Conservation (phyloP, 306 rosid species). For the Cajanus cajan region DNA sequence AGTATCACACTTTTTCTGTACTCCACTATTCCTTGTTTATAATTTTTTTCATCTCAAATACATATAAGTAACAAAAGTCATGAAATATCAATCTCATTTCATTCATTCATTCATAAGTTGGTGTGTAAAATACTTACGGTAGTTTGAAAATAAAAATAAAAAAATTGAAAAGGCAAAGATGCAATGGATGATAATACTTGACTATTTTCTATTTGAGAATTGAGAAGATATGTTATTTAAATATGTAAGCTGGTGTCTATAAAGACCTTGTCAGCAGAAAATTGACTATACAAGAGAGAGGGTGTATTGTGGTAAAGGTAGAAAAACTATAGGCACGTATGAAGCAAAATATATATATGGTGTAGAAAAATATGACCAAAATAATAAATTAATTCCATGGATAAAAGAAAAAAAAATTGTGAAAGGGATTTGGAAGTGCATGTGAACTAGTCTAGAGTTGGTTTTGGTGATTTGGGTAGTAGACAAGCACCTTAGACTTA, state of each 20-base stretch:
- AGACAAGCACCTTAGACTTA: conserved; percentile 33
- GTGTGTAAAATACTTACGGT: not conserved
- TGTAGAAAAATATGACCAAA: not conserved
- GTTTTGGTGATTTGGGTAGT: conserved; percentile 27
- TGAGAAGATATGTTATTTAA: not conserved
- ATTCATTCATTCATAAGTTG: not conserved
- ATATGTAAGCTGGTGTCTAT: not conserved
- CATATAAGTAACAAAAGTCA: too few species aligned
- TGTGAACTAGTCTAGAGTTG: not conserved
- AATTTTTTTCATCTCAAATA: too few species aligned
- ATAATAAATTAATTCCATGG: not conserved
- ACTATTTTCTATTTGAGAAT: not conserved
- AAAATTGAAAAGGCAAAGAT: not conserved
- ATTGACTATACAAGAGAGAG: too few species aligned
- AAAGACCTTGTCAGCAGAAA: not conserved
- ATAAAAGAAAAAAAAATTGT: conserved; percentile 6
- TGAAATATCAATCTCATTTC: not conserved
- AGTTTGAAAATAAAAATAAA: not conserved
- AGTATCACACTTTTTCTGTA: too few species aligned
- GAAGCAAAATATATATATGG: not conserved
- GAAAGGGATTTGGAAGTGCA: not conserved
- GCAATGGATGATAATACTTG: not conserved
- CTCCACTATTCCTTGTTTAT: too few species aligned
- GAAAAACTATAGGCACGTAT: not conserved
- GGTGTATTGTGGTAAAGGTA: too few species aligned